Base-by-base conservation (phyloP, 73 alveolate genomes). In the Paramecium biaurelia region DNA sequence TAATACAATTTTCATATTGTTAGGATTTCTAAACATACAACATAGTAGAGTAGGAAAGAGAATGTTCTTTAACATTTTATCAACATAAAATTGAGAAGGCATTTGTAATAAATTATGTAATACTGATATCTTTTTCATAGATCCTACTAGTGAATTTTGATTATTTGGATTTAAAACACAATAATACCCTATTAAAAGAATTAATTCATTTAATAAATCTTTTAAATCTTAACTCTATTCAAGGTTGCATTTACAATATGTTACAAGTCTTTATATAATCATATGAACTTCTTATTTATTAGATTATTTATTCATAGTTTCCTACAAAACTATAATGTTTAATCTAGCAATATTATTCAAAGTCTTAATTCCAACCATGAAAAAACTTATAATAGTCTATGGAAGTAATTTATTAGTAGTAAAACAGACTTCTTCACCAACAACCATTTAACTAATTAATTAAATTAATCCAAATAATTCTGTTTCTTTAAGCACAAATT, bases 21-120 rank as follows among this genome's bases (percentile, higher is more conserved):
- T 10, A n/a, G 90, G 90, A 26, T 47, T 43, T 41, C 56, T 38
- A 79, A 79, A 79, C 32, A 79, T 79, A 43, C 76, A 38, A 79
- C 90, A 79, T 10, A 79, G 26, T 47, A 79, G 23, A 2, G 90
- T 79, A 11, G 90, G 90, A 0, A 79, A 79, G 24, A 79, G 30
- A 23, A 79, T 47, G 15, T 79, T 79, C 26, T 47, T 79, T 47
- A 79, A 79, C 10, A n/a, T 30, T 45, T 79, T 79, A 47, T 79
- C 90, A 21, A 79, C 72, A 20, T 43, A 79, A 79, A 79, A 79
- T 79, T 79, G 47, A 24, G 90, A 45, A 79, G 90, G 90, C 90
- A 79, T 79, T 21, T 79, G 18, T 7, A 79, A 24, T 79, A 79
- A 79, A 79, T 79, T 79, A 79, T 79, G 90, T 12, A 79, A 42